Conservation (phyloP, 768 basidiomycete genomes). For the Pleurotus cornucopiae region DNA sequence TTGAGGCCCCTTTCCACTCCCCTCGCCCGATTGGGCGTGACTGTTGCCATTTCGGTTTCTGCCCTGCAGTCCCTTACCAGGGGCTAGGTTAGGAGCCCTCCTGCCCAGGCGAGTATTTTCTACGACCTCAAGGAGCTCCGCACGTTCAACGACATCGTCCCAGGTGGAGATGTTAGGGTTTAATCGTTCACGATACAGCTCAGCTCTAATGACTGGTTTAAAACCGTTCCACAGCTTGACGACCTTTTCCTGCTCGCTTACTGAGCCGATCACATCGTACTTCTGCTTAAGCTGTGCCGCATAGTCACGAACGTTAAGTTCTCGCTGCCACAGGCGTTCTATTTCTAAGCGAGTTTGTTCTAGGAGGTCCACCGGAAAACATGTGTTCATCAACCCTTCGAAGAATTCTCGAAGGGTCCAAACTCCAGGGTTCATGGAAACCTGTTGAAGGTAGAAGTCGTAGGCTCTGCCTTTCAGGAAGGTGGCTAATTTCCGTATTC, state of each 20-base stretch:
- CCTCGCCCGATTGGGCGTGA: neutral
- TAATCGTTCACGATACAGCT: conserved; percentile 23
- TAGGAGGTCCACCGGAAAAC: conserved; percentile 26
- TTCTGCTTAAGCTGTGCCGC: conserved; percentile 15
- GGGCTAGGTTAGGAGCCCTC: neutral
- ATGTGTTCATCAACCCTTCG: conserved; percentile 27
- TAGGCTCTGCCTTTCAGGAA: conserved; percentile 27
- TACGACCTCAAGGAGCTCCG: conserved; percentile 26
- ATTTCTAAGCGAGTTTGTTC: conserved; percentile 4
- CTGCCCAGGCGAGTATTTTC: neutral
- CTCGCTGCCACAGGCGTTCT: conserved; percentile 4
- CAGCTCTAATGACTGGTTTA: conserved; percentile 16
- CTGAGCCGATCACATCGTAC: conserved; percentile 21
- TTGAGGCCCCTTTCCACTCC: too few species aligned
- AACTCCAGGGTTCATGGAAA: conserved; percentile 16
- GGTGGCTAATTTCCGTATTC: conserved; percentile 18
- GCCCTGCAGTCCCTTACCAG: neutral
- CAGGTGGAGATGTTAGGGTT: conserved; percentile 20
- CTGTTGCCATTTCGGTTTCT: neutral
- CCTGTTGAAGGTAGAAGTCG: conserved; percentile 26
- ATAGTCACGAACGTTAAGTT: conserved; percentile 16
- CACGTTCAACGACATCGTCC: conserved; percentile 20
- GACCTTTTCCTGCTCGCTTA: conserved; percentile 21
- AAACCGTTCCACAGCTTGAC: conserved; percentile 31
- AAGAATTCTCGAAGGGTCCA: conserved; percentile 28